Evolutionary conservation across 2,329 filamentous ascomycete genomes (phyloP), one percentile per base, ranked within the genome.

Genomic region (Leptodontidium sp.): DNA sequence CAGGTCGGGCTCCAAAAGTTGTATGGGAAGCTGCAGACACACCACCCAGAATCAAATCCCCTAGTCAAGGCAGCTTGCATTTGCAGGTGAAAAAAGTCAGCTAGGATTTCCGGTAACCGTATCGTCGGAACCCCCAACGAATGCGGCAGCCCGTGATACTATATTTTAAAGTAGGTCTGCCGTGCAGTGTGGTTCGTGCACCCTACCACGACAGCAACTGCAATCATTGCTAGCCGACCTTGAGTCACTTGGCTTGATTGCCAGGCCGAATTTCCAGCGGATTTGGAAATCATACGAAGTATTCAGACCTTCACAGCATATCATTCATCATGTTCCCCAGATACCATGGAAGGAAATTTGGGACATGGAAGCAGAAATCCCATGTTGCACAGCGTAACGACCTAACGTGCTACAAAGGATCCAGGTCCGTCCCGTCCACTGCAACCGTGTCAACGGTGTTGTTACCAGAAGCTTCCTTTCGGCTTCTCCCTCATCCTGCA

Each of bases 41-140:
- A 32, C 47, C 38, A 12, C 21, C 49, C 35, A 35, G 26, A 24
- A 21, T 50, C 45, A 24, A 62, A 62, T 50, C 4, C 50, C 47
- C 61, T 52, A 64, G 29, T 55, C 32, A 40, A 26, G 32, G 50
- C 50, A 45, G 29, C 49, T 53, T 64, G 61, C 61, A 64, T n/a
- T 52, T 64, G 49, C 49, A 64, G 50, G 61, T 43, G 29, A 45
- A 55, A 21, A 55, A 50, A 59, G 7, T 38, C 32, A 4, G 32
- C 32, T 21, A 59, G n/a, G 40, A 26, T 43, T 64, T 43, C 61
- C 61, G 21, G 24, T 15, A 63, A 38, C 61, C 61, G 55, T 26
- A 55, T 64, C 61, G 21, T 53, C 49, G 61, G 61, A 55, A 64
- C 21, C 15, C n/a, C 49, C 32, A 55, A 64, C 32, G 24, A 17